Percentiles rank a stretch among this genome's conserved stretches.
Evolutionary conservation across 495 filamentous ascomycete genomes (phyloP).

Genomic region (Xanthoparmelia taractica): DNA sequence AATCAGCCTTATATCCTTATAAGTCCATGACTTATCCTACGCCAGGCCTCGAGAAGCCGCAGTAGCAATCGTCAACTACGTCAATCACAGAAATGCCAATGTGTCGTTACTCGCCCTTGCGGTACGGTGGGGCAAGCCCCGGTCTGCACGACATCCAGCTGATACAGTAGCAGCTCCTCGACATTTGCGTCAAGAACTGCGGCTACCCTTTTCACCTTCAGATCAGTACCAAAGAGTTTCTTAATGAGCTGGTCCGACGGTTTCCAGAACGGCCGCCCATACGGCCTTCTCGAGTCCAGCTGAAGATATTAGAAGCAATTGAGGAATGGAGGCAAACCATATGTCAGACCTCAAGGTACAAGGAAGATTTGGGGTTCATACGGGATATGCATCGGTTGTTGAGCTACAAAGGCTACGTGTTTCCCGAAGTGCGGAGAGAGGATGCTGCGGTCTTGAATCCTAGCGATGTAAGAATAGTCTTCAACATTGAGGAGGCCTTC

Average conservation of each 20-base stretch:
- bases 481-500: neutral
- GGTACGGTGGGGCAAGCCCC: conserved; percentile 32
- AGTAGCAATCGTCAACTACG: conserved; percentile 83
- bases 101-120: conserved; percentile 80
- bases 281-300: conserved; percentile 77
- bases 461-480: conserved; percentile 66
- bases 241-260: conserved; percentile 93
- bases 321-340: conserved; percentile 98
- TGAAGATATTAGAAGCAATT: conserved; percentile 88
- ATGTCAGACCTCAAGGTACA: conserved; percentile 94
- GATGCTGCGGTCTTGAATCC: conserved; percentile 97
- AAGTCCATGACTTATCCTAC: conserved; percentile 13
- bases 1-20: neutral
- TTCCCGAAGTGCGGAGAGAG: conserved; percentile 83
- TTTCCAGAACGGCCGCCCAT: conserved; percentile 92
- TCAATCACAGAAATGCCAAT: conserved; percentile 95
- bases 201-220: conserved; percentile 98
- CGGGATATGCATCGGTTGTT: conserved; percentile 95
- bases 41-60: conserved; percentile 84
- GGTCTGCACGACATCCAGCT: conserved; percentile 12
- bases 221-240: conserved; percentile 96
- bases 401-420: conserved; percentile 93
- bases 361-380: conserved; percentile 93
- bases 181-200: conserved; percentile 99
- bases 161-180: conserved; percentile 60